Conservation (phyloP, 306 rosid genomes). For the Pyrus betulifolia region DNA sequence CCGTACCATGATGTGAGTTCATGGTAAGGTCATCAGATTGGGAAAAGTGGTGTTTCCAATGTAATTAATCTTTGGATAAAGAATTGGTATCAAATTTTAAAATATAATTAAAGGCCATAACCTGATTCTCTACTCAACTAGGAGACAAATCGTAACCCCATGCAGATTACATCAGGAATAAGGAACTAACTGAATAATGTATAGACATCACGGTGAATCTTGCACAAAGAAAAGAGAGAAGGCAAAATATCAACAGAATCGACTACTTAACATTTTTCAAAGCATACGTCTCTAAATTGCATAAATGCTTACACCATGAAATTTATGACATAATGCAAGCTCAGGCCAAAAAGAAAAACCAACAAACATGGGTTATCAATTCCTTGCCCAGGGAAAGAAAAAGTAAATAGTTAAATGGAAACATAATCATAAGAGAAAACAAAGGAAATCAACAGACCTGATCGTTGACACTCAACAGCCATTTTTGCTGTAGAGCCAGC, state of each 20-base stretch:
- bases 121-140: not conserved
- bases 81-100: not conserved
- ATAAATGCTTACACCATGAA: not conserved
- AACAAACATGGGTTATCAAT: not conserved
- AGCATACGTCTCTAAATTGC: not conserved
- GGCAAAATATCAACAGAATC: not conserved
- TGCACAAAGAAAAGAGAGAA: not conserved
- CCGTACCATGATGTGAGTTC: not conserved
- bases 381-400: not conserved
- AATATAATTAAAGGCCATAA: not conserved
- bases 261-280: not conserved
- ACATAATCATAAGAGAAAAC: not conserved
- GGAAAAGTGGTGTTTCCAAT: not conserved
- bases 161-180: not conserved
- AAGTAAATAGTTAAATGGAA: not conserved
- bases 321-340: not conserved
- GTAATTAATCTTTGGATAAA: not conserved
- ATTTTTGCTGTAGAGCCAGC: slow-evolving; percentile 67
- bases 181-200: not conserved
- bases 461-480: slow-evolving; percentile 50
- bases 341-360: not conserved
- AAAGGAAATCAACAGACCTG: slow-evolving; percentile 32
- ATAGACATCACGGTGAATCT: not conserved
- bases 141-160: not conserved
- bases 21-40: not conserved